Base-by-base conservation (phyloP, 164 flowering plant species). In the Kingdonia uniflora region DNA sequence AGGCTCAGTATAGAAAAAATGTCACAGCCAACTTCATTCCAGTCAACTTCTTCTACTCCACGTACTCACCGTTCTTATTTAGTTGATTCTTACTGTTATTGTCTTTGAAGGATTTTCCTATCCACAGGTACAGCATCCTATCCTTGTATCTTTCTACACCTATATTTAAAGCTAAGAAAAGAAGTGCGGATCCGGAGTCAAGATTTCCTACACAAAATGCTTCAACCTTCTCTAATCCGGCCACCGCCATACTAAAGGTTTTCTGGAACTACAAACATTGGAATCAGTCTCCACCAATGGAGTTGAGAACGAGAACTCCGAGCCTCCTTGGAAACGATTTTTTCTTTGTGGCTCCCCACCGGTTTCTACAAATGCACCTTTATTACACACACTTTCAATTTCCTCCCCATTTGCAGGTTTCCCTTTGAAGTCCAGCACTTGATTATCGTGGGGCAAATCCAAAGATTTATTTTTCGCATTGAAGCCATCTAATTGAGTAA, bases 111-210 rank as follows among this genome's bases (percentile, higher is more conserved):
- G 68, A 73, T 21, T 60, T 79, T 62, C 92, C 92, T 45, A 84
- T 40, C 92, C 92, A 81, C 62, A 84, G 49, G 57, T 80, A 75
- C 14, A 80, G 35, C 61, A 60, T 51, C 55, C 59, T 59, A 56
- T 42, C 62, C 43, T 58, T 66, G 33, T 14, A 41, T 17, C 67
- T 51, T 16, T 59, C 67, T 56, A 46, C 20, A 49, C 51, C 47
- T 56, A 56, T 60, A 60, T 50, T 56, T 21, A 76, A 73, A 59
- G 59, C 23, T 35, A 65, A 59, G 48, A 81, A 60, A 46, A 71
- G 59, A 67, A 69, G 71, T 33, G 73, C 80, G 44, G 74, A 64
- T 55, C 63, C 39, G 2, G 92, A 71, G 64, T 79, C 65, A 57
- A 81, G 54, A 58, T 62, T 67, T 56, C 58, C 45, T 6, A 46